Conservation (phyloP, 345 rosid genomes). For the Corchorus olitorius region DNA sequence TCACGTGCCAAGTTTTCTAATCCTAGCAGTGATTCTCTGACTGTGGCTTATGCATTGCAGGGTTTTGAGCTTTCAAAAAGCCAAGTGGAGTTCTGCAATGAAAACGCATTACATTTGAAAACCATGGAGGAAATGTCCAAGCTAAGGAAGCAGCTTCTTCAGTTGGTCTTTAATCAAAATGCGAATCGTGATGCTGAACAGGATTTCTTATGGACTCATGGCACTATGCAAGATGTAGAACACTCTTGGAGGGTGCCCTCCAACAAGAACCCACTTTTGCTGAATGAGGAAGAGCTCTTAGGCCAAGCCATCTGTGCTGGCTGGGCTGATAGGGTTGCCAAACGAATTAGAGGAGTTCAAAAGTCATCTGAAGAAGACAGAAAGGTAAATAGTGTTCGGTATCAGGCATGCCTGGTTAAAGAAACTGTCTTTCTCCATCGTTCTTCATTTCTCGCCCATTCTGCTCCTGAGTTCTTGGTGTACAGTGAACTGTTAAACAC, state of each 20-base stretch:
- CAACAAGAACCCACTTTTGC: conserved; percentile 47
- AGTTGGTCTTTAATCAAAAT: conserved; percentile 59
- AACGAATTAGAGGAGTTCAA: conserved; percentile 41
- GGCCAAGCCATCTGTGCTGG: conserved; percentile 91
- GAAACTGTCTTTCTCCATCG: conserved; percentile 81
- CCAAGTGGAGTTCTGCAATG: conserved; percentile 54
- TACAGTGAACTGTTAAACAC: conserved; percentile 72
- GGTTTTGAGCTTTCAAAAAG: conserved; percentile 60
- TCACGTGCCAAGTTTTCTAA: conserved; percentile 68
- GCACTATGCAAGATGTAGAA: conserved; percentile 65
- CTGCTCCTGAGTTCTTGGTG: conserved; percentile 87
- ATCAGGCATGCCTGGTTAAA: conserved; percentile 69
- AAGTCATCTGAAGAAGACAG: conserved; percentile 36
- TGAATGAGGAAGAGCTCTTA: conserved; percentile 71
- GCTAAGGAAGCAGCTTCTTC: conserved; percentile 82
- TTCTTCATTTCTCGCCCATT: conserved; percentile 59
- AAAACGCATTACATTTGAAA: conserved; percentile 63
- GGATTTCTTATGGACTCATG: conserved; percentile 76
- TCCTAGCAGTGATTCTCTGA: conserved; percentile 81
- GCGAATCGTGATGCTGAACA: conserved; percentile 29
- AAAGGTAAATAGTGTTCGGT: conserved; percentile 52
- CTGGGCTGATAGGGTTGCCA: conserved; percentile 94
- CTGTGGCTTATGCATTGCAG: conserved; percentile 68
- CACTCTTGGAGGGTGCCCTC: conserved; percentile 61
- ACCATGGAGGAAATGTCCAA: conserved; percentile 94